Conservation (phyloP, 371 early-diverging fungal genomes). For the Mortierella sp. region DNA sequence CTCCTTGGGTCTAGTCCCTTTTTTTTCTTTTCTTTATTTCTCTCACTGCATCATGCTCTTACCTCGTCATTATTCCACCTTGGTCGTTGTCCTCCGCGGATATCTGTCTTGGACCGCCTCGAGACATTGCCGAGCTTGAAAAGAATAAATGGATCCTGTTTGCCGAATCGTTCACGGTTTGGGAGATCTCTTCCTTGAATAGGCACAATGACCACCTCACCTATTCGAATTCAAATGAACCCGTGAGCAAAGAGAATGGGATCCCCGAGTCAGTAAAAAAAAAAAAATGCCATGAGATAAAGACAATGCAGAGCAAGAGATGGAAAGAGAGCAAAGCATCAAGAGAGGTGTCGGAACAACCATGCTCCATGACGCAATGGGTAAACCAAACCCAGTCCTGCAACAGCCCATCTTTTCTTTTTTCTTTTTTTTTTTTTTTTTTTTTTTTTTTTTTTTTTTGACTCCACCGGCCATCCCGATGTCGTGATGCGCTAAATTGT, state of each 20-base stretch:
- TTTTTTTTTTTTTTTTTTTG: no score
- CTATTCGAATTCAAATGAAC: slow-evolving; percentile 1
- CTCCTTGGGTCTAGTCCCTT: not conserved
- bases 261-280: slow-evolving; percentile 1
- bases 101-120: slow-evolving; percentile 57
- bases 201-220: slow-evolving; percentile 41
- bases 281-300: not conserved
- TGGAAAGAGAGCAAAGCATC: not conserved
- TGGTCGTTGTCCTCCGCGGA: slow-evolving; percentile 60
- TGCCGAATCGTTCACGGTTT: slow-evolving; percentile 58
- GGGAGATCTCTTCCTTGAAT: slow-evolving; percentile 59
- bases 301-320: not conserved
- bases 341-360: not conserved
- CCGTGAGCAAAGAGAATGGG: not conserved
- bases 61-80: slow-evolving; percentile 61
- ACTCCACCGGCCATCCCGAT: no score
- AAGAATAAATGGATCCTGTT: slow-evolving; percentile 59
- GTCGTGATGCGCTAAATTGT: no score
- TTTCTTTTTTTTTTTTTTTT: no score
- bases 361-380: not conserved
- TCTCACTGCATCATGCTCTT: not conserved
- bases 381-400: not conserved
- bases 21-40: not conserved
- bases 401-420: no score
- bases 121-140: slow-evolving; percentile 57